Conservation (phyloP, 2,329 filamentous ascomycete species). For the Neospermospora avenae region DNA sequence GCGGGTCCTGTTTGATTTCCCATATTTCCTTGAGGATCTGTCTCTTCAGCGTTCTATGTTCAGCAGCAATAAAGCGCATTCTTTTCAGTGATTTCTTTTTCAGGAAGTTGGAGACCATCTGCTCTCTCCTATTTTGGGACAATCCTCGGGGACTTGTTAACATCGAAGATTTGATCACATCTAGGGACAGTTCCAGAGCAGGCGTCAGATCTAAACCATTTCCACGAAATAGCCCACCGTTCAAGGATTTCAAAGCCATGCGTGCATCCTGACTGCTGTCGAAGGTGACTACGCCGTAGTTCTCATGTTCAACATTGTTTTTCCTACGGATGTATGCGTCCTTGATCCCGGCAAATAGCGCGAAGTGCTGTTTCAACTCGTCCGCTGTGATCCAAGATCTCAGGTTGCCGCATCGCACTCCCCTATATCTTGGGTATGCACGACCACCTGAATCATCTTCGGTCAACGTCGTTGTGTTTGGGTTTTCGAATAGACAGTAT, state of each 20-base stretch:
- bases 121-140: not conserved
- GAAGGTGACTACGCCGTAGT: not conserved
- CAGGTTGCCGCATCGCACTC: not conserved
- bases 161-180: not conserved
- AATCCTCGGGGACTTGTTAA: not conserved
- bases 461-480: too few species aligned
- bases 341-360: not conserved
- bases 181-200: not conserved
- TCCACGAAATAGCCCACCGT: not conserved
- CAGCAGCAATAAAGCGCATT: not conserved
- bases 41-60: not conserved
- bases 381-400: not conserved
- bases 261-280: not conserved
- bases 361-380: not conserved
- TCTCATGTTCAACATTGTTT: not conserved
- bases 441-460: too few species aligned
- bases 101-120: too few species aligned
- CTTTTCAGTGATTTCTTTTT: not conserved
- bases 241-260: not conserved
- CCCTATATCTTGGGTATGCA: not conserved
- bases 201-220: not conserved
- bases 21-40: not conserved
- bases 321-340: not conserved
- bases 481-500: too few species aligned
- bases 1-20: not conserved